A percentile compares a stretch with the other conserved stretches of the same genome.
These are phyloP conservation scores for Rhypophila decipiens DNA, from an alignment of 495 filamentous ascomycete species.

Conservation along the genomic window DNA sequence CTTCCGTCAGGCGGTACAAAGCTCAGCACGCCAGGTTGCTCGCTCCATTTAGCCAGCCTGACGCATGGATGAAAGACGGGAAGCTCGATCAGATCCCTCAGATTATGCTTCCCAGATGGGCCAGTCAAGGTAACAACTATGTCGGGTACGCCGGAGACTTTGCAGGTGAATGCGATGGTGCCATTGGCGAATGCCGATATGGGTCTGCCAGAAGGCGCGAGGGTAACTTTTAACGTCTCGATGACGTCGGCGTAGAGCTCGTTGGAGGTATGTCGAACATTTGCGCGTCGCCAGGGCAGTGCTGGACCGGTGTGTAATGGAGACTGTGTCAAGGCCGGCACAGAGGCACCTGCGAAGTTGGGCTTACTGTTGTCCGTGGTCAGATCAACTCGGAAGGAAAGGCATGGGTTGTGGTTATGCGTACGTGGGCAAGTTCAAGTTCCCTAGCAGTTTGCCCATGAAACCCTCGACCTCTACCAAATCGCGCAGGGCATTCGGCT, in stretches of 20 bases:
- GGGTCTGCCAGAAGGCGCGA: constrained; percentile 83
- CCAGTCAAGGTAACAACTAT: constrained; percentile 72
- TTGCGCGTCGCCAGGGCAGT: constrained; percentile 79
- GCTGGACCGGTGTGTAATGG: constrained; percentile 40
- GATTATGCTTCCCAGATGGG: constrained; percentile 66
- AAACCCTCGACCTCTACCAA: constrained; percentile 83
- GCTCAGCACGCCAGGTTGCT: constrained; percentile 80
- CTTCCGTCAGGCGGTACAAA: constrained; percentile 93
- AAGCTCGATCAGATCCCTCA: constrained; percentile 69
- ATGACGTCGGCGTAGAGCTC: constrained; percentile 96
- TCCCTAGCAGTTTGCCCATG: constrained; percentile 85
- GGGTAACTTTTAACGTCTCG: constrained; percentile 77
- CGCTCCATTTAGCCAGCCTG: constrained; percentile 74
- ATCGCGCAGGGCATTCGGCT: constrained; percentile 88
- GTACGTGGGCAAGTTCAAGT: constrained; percentile 73
- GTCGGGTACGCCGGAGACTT: constrained; percentile 91
- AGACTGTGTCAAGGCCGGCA: constrained; percentile 15
- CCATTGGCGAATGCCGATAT: constrained; percentile 84
- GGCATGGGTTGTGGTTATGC: constrained; percentile 7
- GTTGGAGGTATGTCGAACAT: constrained; percentile 93
- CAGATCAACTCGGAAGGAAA: constrained; percentile 12
- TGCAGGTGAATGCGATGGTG: constrained; percentile 89
- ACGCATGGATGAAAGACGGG: constrained; percentile 98
- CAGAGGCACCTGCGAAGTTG: too few species aligned
- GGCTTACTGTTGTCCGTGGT: constrained; percentile 13